Evolutionary conservation across 345 rosid genomes (phyloP).

Genomic region (Hibiscus tridactylites): DNA sequence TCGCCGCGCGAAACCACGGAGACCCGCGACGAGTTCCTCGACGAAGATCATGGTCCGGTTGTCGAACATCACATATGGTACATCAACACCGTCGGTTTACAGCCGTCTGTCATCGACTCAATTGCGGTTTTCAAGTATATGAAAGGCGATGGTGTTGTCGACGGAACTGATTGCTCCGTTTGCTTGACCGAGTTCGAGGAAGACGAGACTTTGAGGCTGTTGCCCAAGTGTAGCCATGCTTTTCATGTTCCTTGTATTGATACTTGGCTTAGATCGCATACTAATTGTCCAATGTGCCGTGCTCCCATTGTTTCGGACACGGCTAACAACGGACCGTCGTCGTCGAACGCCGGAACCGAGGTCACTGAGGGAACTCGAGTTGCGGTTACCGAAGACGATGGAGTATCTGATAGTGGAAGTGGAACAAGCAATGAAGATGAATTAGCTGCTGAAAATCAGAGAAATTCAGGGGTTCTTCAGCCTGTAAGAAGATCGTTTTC

Average conservation of each 20-base stretch:
- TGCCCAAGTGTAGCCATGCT: conserved; percentile 76
- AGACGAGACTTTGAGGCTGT: conserved; percentile 46
- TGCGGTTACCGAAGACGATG: conserved; percentile 16
- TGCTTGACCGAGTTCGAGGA: conserved; percentile 68
- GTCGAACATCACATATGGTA: conserved; percentile 67
- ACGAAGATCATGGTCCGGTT: conserved; percentile 29
- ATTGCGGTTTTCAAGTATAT: conserved; percentile 45
- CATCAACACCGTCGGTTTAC: conserved; percentile 57
- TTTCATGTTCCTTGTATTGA: conserved; percentile 69
- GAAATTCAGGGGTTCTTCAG: conserved; percentile 16
- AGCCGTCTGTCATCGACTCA: conserved; percentile 40
- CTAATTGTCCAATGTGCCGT: conserved; percentile 57
- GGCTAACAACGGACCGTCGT: background rate
- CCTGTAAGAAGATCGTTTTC: conserved; percentile 70
- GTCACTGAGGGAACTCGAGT: conserved; percentile 18
- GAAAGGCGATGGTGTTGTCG: conserved; percentile 40
- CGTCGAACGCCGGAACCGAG: background rate
- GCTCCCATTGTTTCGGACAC: conserved; percentile 37
- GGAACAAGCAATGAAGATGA: conserved; percentile 4
- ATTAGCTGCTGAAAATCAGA: conserved; percentile 7
- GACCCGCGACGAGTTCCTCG: conserved; percentile 30
- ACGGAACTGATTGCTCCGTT: conserved; percentile 73
- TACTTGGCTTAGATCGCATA: conserved; percentile 69
- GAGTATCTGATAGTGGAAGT: conserved; percentile 13
- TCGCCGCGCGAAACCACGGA: background rate